Evolutionary conservation across 768 basidiomycete genomes (phyloP).

Genomic region (Trametes cinnabarina): DNA sequence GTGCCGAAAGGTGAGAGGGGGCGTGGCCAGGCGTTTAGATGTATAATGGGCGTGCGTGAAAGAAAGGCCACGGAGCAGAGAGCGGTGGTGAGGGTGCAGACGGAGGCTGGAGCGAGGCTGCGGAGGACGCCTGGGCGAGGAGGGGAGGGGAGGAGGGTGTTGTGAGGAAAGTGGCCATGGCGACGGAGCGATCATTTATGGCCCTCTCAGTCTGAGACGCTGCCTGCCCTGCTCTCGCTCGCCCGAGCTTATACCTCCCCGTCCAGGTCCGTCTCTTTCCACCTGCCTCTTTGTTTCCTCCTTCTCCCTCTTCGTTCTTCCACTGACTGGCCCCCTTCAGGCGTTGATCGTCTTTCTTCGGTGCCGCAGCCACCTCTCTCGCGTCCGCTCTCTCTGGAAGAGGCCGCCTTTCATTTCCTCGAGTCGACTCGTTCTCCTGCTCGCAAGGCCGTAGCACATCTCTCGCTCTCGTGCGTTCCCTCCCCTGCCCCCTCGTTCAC

Average conservation of each 20-base stretch:
- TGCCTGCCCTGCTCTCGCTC: background rate
- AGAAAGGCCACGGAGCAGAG: background rate
- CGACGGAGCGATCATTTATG: constrained; percentile 22
- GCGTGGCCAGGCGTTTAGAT: too few relatives aligned
- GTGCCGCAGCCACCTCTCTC: constrained; percentile 45
- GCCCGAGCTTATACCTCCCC: constrained; percentile 15
- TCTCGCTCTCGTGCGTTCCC: constrained; percentile 10
- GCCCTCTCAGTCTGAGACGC: background rate
- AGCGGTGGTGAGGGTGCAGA: background rate
- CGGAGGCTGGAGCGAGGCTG: background rate
- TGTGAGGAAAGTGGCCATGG: constrained; percentile 24
- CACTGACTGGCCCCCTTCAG: constrained; percentile 39
- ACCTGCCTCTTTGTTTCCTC: constrained; percentile 30
- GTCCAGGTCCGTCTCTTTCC: constrained; percentile 20
- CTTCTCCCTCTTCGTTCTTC: constrained; percentile 32
- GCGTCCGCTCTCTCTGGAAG: constrained; percentile 51
- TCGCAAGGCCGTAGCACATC: constrained; percentile 15
- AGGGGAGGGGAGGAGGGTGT: background rate
- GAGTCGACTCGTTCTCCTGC: constrained; percentile 23
- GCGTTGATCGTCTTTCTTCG: constrained; percentile 68
- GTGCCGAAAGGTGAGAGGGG: background rate
- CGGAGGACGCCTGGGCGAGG: constrained; percentile 8
- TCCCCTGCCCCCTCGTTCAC: background rate
- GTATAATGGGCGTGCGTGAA: background rate
- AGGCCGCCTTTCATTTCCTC: constrained; percentile 20